Base-by-base conservation (phyloP, 805 yeast genomes). In the Ogataea allantospora region DNA sequence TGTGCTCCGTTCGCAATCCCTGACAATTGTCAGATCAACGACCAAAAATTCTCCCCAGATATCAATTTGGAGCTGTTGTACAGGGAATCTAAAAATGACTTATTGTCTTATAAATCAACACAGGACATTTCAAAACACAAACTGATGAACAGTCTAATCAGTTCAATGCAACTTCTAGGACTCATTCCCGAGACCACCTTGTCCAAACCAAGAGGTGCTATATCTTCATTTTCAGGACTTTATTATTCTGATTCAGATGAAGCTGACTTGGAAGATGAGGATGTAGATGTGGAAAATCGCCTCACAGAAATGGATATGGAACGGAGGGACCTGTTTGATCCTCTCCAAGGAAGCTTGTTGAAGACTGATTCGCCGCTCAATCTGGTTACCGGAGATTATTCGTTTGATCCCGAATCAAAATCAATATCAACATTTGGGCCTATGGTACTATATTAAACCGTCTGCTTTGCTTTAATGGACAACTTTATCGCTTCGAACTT, bases 1-100 rank as follows among this genome's bases (percentile, higher is more conserved):
- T 53, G 58, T 34, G 46, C 51, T 2, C 59, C 59, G 0, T 50
- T 55, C 28, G 31, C 35, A 1, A 23, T 52, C n/a, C 48, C 58
- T 4, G 47, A 46, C 8, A 35, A 40, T 15, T 38, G 35, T 29
- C 17, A 28, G 13, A 27, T 42, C n/a, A 39, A 41, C 10, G 41
- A 32, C 5, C 33, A 38, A 7, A 45, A 36, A 33, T 50, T 33
- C 29, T 16, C 43, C 4, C 19, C 28, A 7, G 36, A 41, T 10
- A 24, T 47, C 13, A 24, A 25, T 21, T 28, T 46, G 18, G 38
- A 24, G 11, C 11, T 39, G 18, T 16, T 49, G 11, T 49, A 49
- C 30, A 43, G 43, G 8, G 47, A 35, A 13, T 33, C 47, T 5
- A n/a, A 33, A 2, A 42, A 37, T 17, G 22, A 17, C 7, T 22